phyloP scores from a whole-genome alignment of 164 flowering plant species.

The Tinospora cordifolia region DNA sequence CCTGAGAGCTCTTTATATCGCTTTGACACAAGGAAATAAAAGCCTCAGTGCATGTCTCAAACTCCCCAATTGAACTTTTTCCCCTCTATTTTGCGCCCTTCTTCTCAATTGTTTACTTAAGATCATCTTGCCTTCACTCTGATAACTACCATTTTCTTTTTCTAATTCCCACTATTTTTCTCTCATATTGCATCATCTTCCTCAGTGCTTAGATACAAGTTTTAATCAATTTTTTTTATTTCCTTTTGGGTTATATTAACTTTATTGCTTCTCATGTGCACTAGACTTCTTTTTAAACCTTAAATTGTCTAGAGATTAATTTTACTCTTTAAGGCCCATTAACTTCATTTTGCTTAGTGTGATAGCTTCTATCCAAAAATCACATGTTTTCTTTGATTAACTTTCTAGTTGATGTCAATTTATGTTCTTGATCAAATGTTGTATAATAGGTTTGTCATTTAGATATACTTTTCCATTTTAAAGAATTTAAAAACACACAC shows the following conservation, averaged over 20 bases:
- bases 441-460: not conserved
- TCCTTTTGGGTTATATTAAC: not conserved
- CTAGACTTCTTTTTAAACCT: not conserved
- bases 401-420: not conserved
- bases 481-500: too few species aligned
- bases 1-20: slow-evolving; percentile 80
- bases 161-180: too few species aligned
- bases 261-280: not conserved
- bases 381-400: not conserved
- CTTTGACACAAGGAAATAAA: slow-evolving; percentile 50
- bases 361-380: not conserved
- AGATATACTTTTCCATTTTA: too few species aligned
- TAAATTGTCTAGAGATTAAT: not conserved
- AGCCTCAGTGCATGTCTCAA: slow-evolving; percentile 39
- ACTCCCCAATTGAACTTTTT: slow-evolving; percentile 24
- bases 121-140: slow-evolving; percentile 98
- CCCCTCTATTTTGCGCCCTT: slow-evolving; percentile 40
- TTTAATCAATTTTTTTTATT: slow-evolving; percentile 11
- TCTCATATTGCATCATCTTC: too few species aligned
- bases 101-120: slow-evolving; percentile 63
- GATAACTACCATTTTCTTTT: slow-evolving; percentile 35
- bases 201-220: not conserved
- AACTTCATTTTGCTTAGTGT: too few species aligned
- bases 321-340: not conserved
- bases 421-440: not conserved